These are phyloP conservation scores for Jackrogersella minutella DNA, from an alignment of 495 filamentous ascomycete species.

Conservation along the genomic window DNA sequence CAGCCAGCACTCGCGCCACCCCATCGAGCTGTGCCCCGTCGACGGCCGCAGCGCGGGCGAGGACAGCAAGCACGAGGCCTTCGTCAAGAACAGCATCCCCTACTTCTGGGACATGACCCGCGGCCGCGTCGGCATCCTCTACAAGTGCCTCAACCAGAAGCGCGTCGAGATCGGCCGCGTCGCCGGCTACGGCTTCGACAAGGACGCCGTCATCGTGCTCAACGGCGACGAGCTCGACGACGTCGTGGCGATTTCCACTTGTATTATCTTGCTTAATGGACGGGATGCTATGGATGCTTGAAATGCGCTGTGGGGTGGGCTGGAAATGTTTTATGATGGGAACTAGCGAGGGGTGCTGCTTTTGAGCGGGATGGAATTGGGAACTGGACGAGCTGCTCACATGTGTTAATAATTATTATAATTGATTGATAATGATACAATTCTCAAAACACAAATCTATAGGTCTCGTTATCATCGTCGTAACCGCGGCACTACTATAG, in stretches of 20 bases:
- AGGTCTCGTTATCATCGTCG: neutral
- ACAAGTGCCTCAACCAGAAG: conserved; percentile 46
- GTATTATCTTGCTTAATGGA: conserved; percentile 43
- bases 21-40: conserved; percentile 42
- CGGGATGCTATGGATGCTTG: conserved; percentile 44
- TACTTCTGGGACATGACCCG: conserved; percentile 47
- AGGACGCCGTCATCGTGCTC: conserved; percentile 40
- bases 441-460: neutral
- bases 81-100: conserved; percentile 41
- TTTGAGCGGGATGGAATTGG: neutral
- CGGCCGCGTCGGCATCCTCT: conserved; percentile 39
- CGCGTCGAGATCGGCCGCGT: conserved; percentile 44
- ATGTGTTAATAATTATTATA: conserved; percentile 19
- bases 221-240: conserved; percentile 41
- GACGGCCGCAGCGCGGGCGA: conserved; percentile 26
- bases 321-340: neutral
- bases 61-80: conserved; percentile 41
- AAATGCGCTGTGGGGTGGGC: neutral
- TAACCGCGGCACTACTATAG: neutral
- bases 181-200: conserved; percentile 40
- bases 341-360: neutral
- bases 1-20: conserved; percentile 38
- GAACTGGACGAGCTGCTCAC: neutral
- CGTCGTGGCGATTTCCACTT: conserved; percentile 40
- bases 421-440: conserved; percentile 15